Percentiles rank a stretch among this genome's conserved stretches.
Conservation (phyloP, 257 asterid genomes). For the Lavandula angustifolia region DNA sequence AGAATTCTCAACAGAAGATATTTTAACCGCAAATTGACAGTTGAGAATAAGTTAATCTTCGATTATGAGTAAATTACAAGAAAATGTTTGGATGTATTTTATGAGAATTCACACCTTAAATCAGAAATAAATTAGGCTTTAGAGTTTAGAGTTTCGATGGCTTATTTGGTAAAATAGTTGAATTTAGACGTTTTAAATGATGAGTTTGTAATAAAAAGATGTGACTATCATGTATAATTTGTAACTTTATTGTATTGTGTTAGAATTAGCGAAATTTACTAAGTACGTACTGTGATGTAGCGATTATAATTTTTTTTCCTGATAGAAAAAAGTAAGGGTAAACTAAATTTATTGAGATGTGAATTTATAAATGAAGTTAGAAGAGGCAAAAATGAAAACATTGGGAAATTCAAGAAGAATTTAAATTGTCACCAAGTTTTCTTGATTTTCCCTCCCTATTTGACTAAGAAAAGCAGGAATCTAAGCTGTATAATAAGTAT, state of each 20-base stretch:
- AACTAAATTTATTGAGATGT: too few relatives aligned
- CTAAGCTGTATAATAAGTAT: slow-evolving; percentile 31
- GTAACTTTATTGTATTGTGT: background rate
- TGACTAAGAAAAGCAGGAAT: slow-evolving; percentile 31
- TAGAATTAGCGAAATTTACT: too few relatives aligned
- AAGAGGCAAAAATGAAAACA: background rate
- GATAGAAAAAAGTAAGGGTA: too few relatives aligned
- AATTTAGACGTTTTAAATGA: too few relatives aligned
- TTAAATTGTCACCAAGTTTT: background rate
- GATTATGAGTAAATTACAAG: background rate
- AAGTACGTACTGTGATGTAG: too few relatives aligned
- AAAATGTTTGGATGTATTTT: background rate
- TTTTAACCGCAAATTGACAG: slow-evolving; percentile 6
- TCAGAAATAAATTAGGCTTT: too few relatives aligned
- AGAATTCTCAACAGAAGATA: background rate
- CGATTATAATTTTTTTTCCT: too few relatives aligned
- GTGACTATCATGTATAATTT: background rate
- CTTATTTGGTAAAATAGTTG: background rate
- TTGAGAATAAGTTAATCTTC: slow-evolving; percentile 2
- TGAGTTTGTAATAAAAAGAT: background rate
- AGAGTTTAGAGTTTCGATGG: background rate
- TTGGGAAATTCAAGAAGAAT: slow-evolving; percentile 23
- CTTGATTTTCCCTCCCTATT: slow-evolving; percentile 21
- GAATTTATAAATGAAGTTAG: background rate
- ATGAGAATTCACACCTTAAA: background rate